A percentile compares a stretch with the other conserved stretches of the same genome.
phyloP scores from a whole-genome alignment of 2,329 filamentous ascomycete species.

The Alternaria rosae region DNA sequence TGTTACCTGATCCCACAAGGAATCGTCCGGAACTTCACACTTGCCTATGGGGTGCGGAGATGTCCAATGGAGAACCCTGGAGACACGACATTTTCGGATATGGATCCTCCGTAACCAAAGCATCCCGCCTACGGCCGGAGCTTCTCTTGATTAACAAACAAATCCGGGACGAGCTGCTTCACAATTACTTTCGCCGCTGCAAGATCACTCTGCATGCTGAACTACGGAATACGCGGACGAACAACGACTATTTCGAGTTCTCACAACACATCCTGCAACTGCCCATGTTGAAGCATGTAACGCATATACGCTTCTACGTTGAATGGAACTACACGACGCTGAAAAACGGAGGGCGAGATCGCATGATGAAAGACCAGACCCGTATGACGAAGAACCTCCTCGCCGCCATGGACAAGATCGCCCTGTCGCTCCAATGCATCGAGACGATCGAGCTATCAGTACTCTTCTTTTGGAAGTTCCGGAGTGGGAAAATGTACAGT shows the following conservation, averaged over 20 bases:
- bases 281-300: constrained; percentile 37
- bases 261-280: constrained; percentile 45
- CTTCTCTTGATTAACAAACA: constrained; percentile 43
- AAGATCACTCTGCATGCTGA: constrained; percentile 46
- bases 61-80: constrained; percentile 45
- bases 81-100: constrained; percentile 45
- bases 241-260: constrained; percentile 45
- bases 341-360: constrained; percentile 24
- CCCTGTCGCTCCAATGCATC: constrained; percentile 30
- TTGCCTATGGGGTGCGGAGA: constrained; percentile 46
- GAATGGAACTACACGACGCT: constrained; percentile 46
- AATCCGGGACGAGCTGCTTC: constrained; percentile 39
- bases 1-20: constrained; percentile 28
- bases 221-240: constrained; percentile 37
- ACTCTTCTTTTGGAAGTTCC: constrained; percentile 46
- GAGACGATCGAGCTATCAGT: constrained; percentile 43
- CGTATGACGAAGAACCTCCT: constrained; percentile 42
- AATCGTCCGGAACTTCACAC: constrained; percentile 43
- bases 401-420: constrained; percentile 42
- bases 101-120: constrained; percentile 31
- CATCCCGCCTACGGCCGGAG: constrained; percentile 27
- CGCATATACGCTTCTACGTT: constrained; percentile 44
- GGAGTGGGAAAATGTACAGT: constrained; percentile 42
- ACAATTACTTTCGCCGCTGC: constrained; percentile 37
- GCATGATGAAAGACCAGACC: constrained; percentile 37